phyloP scores from a whole-genome alignment of 805 yeast genomes.

The Kodamaea laetipori region DNA sequence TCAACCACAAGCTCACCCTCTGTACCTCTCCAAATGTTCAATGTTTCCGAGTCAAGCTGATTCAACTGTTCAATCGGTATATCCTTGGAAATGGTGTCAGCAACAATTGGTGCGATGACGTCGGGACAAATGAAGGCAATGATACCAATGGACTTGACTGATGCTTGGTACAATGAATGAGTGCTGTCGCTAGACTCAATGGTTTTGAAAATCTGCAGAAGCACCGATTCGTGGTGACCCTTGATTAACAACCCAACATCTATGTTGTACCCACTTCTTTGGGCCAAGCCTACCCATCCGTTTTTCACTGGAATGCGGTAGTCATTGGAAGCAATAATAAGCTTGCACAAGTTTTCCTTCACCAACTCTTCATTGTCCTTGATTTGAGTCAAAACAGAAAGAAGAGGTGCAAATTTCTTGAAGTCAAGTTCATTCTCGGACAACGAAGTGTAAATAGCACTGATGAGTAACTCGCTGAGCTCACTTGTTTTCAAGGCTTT shows the following conservation, averaged over 20 bases:
- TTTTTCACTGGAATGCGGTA: conserved; percentile 35
- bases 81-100: conserved; percentile 44
- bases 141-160: conserved; percentile 37
- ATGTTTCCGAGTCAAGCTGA: conserved; percentile 49
- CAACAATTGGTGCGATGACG: conserved; percentile 53
- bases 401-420: conserved; percentile 26
- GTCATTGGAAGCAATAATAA: conserved; percentile 35
- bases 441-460: conserved; percentile 38
- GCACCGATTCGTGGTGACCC: conserved; percentile 24
- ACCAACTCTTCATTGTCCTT: conserved; percentile 18
- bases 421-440: conserved; percentile 7
- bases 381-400: conserved; percentile 28
- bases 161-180: conserved; percentile 49
- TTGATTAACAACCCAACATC: conserved; percentile 67
- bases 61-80: conserved; percentile 39
- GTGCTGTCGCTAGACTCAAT: background rate
- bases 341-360: conserved; percentile 21
- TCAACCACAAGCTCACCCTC: conserved; percentile 74
- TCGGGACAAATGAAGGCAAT: conserved; percentile 63
- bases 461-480: conserved; percentile 47
- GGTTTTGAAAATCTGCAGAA: conserved; percentile 26
- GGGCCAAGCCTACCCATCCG: conserved; percentile 80
- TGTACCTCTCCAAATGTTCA: conserved; percentile 65
- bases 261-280: conserved; percentile 45
- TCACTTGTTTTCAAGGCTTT: conserved; percentile 24